Evolutionary conservation across 2,329 filamentous ascomycete species (phyloP).

Genomic region (Neonectria neomacrospora): DNA sequence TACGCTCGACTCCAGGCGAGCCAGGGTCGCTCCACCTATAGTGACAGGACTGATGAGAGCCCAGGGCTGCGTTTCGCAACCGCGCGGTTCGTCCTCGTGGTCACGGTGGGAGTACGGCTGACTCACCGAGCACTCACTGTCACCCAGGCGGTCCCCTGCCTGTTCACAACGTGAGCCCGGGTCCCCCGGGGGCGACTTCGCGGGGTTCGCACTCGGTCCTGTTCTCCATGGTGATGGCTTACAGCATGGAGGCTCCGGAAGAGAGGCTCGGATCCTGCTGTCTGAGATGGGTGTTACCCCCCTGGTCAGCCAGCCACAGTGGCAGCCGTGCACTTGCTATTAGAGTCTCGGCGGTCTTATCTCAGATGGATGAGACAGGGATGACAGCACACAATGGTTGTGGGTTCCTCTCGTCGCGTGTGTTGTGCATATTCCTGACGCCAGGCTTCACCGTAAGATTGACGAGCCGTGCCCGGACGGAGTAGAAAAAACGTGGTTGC

Average conservation of each 20-base stretch:
- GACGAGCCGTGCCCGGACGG: constrained; percentile 9
- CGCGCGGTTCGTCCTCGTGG: constrained; percentile 8
- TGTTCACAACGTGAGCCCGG: constrained; percentile 14
- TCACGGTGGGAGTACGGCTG: constrained; percentile 15
- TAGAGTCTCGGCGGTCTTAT: constrained; percentile 14
- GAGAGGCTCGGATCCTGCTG: not conserved
- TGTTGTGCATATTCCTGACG: constrained; percentile 6
- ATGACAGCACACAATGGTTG: constrained; percentile 1
- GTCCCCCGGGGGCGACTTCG: constrained; percentile 8
- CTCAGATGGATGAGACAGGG: constrained; percentile 21
- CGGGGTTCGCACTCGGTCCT: not conserved
- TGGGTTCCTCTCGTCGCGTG: not conserved
- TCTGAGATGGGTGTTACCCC: not conserved
- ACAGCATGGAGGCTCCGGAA: not conserved
- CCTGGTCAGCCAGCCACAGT: not conserved
- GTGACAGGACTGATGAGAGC: constrained; percentile 11
- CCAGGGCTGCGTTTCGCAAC: not conserved
- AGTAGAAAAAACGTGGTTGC: constrained; percentile 15
- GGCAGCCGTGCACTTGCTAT: not conserved
- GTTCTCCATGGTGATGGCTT: constrained; percentile 13
- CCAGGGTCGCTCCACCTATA: constrained; percentile 5
- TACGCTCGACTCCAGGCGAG: not conserved
- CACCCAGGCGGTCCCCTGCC: constrained; percentile 6
- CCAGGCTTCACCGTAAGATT: constrained; percentile 30
- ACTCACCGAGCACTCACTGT: constrained; percentile 21